Evolutionary conservation across 495 filamentous ascomycete species (phyloP).

Genomic region (Stereocaulon alpinum): DNA sequence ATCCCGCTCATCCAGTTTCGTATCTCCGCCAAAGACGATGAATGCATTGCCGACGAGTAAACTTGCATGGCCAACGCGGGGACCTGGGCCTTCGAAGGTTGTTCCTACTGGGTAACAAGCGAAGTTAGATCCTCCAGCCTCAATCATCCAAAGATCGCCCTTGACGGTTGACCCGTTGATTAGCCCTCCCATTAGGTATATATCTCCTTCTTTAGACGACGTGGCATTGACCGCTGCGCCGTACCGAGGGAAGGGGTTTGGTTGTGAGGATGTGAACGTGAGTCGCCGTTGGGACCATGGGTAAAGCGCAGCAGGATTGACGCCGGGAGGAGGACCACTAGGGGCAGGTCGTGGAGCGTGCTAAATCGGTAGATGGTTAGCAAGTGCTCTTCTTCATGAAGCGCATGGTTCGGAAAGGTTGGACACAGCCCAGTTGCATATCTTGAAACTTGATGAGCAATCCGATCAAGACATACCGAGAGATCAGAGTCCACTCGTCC

Average conservation of each 20-base stretch:
- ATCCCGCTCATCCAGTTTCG: slow-evolving; percentile 88
- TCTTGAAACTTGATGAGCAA: not conserved
- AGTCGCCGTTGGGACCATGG: slow-evolving; percentile 90
- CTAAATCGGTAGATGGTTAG: not conserved
- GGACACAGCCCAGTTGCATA: not conserved
- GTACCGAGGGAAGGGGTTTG: slow-evolving; percentile 91
- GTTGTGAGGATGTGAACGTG: slow-evolving; percentile 70
- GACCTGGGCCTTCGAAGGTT: slow-evolving; percentile 86
- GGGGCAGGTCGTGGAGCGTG: slow-evolving; percentile 19
- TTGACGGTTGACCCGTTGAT: slow-evolving; percentile 91
- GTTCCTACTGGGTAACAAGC: slow-evolving; percentile 87
- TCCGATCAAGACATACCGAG: slow-evolving; percentile 31
- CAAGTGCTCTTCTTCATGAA: not conserved
- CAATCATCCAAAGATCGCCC: slow-evolving; percentile 96
- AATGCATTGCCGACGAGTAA: slow-evolving; percentile 96
- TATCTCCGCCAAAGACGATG: slow-evolving; percentile 98
- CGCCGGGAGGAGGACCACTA: slow-evolving; percentile 31
- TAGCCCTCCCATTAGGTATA: slow-evolving; percentile 96
- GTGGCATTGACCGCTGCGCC: slow-evolving; percentile 90
- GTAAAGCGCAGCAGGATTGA: slow-evolving; percentile 58
- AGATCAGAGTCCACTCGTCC: slow-evolving; percentile 39
- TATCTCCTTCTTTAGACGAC: slow-evolving; percentile 90
- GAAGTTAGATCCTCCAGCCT: slow-evolving; percentile 71
- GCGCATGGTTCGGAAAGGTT: not conserved
- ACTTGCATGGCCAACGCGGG: slow-evolving; percentile 89